phyloP scores from a whole-genome alignment of 768 basidiomycete genomes.

The Tylopilus vinaceipallidus region DNA sequence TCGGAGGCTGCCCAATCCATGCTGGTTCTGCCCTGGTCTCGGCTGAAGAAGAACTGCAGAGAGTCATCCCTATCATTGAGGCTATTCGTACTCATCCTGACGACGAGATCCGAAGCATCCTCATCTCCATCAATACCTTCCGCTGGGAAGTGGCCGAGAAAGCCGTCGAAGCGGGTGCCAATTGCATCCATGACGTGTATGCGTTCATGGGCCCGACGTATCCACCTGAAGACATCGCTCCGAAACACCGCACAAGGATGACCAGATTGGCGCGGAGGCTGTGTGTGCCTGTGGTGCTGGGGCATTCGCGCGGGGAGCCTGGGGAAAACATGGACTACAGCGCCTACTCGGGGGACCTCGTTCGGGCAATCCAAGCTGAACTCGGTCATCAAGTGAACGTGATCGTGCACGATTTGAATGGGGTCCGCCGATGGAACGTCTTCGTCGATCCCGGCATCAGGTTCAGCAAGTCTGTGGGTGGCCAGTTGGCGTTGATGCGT shows the following conservation, averaged over 20 bases:
- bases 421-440: conserved; percentile 84
- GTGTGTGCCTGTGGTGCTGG: conserved; percentile 79
- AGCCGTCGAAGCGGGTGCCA: conserved; percentile 69
- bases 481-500: conserved; percentile 69
- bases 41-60: conserved; percentile 62
- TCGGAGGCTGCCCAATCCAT: conserved; percentile 93
- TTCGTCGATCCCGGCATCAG: conserved; percentile 92
- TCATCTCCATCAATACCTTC: conserved; percentile 31
- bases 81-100: conserved; percentile 45
- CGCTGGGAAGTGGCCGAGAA: conserved; percentile 19
- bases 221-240: conserved; percentile 29
- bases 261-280: conserved; percentile 56
- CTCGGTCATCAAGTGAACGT: conserved; percentile 64
- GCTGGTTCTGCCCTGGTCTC: conserved; percentile 72
- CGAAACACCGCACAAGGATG: conserved; percentile 55
- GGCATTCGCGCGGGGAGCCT: conserved; percentile 91
- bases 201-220: conserved; percentile 69
- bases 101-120: conserved; percentile 5
- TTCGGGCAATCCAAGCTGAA: conserved; percentile 70
- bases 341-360: conserved; percentile 46
- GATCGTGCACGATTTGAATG: conserved; percentile 64
- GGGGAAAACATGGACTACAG: conserved; percentile 69
- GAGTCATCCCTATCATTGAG: conserved; percentile 71
- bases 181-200: conserved; percentile 92
- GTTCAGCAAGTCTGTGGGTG: conserved; percentile 83